phyloP scores from a whole-genome alignment of 148 eudicot species.

The Oxyria digyna region DNA sequence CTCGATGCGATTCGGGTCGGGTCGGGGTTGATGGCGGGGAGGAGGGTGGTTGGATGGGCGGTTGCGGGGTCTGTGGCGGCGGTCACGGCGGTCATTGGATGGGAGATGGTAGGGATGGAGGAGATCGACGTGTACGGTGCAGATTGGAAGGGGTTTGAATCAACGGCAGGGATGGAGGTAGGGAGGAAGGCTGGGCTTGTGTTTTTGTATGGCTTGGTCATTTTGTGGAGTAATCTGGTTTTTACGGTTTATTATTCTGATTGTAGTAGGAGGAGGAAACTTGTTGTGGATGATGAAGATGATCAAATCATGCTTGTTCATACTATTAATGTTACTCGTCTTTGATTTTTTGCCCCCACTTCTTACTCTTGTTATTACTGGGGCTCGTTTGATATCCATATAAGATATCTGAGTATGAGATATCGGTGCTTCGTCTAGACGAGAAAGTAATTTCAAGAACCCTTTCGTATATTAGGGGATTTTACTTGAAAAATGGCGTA shows the following conservation, averaged over 20 bases:
- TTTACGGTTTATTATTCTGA: slow-evolving; percentile 22
- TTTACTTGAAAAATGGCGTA: no score
- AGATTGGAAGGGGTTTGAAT: slow-evolving; percentile 11
- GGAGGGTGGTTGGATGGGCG: slow-evolving; percentile 6
- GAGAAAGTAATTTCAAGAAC: no score
- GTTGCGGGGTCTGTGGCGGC: neutral
- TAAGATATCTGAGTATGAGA: no score
- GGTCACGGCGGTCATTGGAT: neutral
- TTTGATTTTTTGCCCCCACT: neutral
- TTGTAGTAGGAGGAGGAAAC: slow-evolving; percentile 16
- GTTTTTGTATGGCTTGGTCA: slow-evolving; percentile 17
- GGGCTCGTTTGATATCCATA: no score
- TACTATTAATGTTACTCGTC: neutral
- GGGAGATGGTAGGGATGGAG: slow-evolving; percentile 6
- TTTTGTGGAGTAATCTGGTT: slow-evolving; percentile 25
- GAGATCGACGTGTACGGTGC: slow-evolving; percentile 16
- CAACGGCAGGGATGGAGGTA: slow-evolving; percentile 19
- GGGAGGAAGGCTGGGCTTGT: slow-evolving; percentile 16
- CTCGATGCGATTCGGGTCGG: slow-evolving; percentile 2
- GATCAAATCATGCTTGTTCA: neutral
- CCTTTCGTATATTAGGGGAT: no score
- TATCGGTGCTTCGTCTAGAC: no score
- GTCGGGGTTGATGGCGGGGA: slow-evolving; percentile 9
- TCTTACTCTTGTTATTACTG: no score
- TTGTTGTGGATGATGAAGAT: neutral